phyloP scores from a whole-genome alignment of 106 monocot species.

The Dioscorea dumetorum region DNA sequence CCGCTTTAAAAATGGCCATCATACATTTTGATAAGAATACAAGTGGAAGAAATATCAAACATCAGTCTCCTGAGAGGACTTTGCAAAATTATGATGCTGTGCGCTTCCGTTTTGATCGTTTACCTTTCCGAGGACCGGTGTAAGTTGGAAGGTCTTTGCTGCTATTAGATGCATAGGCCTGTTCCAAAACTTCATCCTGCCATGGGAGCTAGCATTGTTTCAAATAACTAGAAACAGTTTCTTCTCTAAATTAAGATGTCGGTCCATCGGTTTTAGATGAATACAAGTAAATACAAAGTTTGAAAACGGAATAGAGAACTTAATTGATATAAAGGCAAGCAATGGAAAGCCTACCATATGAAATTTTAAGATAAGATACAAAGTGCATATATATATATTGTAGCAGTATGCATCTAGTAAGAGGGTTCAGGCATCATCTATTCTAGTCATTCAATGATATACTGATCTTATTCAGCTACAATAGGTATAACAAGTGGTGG shows the following conservation, averaged over 20 bases:
- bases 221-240: background rate
- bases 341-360: background rate
- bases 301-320: background rate
- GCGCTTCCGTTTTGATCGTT: constrained; percentile 93
- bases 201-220: background rate
- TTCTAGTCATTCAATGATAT: no score
- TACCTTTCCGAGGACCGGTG: constrained; percentile 64
- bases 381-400: background rate
- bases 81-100: constrained; percentile 29
- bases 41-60: no score
- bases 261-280: background rate
- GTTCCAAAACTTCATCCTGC: constrained; percentile 39
- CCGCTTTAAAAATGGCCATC: no score
- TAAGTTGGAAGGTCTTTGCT: constrained; percentile 59
- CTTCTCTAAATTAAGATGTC: background rate
- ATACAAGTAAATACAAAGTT: background rate
- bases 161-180: constrained; percentile 40
- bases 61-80: background rate
- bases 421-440: background rate
- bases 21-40: no score
- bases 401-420: background rate
- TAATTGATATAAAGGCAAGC: background rate
- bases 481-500: no score
- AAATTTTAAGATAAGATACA: no score
- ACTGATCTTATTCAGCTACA: no score